phyloP scores from a whole-genome alignment of 2,329 filamentous ascomycete genomes.

The Pseudopithomyces maydicus region DNA sequence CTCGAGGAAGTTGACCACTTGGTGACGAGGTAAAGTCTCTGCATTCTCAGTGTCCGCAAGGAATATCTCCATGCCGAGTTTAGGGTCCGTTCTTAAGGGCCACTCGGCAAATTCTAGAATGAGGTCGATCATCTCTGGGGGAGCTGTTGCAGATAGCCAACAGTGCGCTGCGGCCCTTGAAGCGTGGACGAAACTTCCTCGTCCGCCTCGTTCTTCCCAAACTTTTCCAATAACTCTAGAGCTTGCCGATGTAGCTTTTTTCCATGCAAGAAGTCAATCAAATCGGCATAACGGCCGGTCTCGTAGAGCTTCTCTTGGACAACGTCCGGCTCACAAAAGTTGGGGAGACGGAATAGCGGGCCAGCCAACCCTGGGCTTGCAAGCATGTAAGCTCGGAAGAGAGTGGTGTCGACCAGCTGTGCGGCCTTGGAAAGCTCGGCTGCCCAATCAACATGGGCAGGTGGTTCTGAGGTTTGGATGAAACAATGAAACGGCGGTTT shows the following conservation, averaged over 20 bases:
- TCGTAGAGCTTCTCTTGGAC: constrained; percentile 92
- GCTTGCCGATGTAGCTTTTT: constrained; percentile 92
- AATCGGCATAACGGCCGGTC: constrained; percentile 84
- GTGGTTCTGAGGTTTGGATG: constrained; percentile 37
- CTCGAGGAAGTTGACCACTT: constrained; percentile 75
- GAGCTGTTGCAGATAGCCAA: constrained; percentile 90
- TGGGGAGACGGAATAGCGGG: constrained; percentile 90
- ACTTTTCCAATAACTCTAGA: constrained; percentile 78
- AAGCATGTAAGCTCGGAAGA: constrained; percentile 96
- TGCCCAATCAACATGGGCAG: constrained; percentile 62
- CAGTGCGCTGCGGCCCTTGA: constrained; percentile 80
- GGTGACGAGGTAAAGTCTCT: constrained; percentile 80
- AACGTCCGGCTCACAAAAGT: constrained; percentile 95
- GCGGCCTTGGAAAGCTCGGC: constrained; percentile 76
- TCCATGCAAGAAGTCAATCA: constrained; percentile 97
- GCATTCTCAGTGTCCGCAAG: constrained; percentile 92
- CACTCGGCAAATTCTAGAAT: constrained; percentile 91
- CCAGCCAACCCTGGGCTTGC: constrained; percentile 82
- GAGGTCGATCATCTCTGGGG: constrained; percentile 85
- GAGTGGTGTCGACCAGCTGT: constrained; percentile 85
- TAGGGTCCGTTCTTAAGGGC: constrained; percentile 75
- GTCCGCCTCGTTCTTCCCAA: constrained; percentile 65
- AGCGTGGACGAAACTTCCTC: constrained; percentile 60
- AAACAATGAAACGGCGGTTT: constrained; percentile 52
- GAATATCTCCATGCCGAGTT: constrained; percentile 89